Base-by-base conservation (phyloP, 1,284 basidiomycete species). In the Malassezia slooffiae region DNA sequence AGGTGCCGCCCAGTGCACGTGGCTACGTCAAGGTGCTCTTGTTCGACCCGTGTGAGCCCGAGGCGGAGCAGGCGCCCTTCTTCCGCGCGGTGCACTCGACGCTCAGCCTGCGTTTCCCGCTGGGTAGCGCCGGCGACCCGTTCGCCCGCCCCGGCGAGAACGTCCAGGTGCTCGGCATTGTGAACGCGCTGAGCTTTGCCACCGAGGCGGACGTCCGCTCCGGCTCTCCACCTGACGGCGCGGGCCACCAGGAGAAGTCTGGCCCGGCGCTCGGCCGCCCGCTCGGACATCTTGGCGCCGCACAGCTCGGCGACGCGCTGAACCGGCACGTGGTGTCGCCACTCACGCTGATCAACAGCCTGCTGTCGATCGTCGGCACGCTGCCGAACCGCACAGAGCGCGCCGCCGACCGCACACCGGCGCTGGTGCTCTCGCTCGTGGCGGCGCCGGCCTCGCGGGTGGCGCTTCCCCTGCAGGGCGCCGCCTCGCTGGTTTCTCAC, bases 41-140 rank as follows among this genome's bases (percentile, higher is more conserved):
- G 23, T 54, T 59, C 20, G 51, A 57, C 17, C 42, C 51, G 13
- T 34, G 41, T 17, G 52, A 55, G 21, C 48, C 53, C 4, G 32
- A 63, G 22, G 51, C 55, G 32, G 29, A 30, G 15, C 34, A 37
- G 33, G 26, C 27, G 15, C 43, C 51, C 2, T 63, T 67, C 36
- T 41, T 57, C 11, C 40, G 52, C 2, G 50, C 63, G 8, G 45
- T 69, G 12, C 54, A 59, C 8, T 41, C 58, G 9, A 55, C 58
- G 3, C 52, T 62, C 24, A 53, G 50, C 42, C 45, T 67, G 22
- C 53, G 62, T 20, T 69, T 54, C 42, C 66, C 66, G 16, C 53
- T 65, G 11, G 58, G 55, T 17, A 55, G 52, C 29, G 59, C 64
- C 4, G 66, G 66, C 5, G 66, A 69, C 30, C 66, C 66, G n/a